Base-by-base conservation (phyloP, 306 rosid genomes). In the Ormosia emarginata region DNA sequence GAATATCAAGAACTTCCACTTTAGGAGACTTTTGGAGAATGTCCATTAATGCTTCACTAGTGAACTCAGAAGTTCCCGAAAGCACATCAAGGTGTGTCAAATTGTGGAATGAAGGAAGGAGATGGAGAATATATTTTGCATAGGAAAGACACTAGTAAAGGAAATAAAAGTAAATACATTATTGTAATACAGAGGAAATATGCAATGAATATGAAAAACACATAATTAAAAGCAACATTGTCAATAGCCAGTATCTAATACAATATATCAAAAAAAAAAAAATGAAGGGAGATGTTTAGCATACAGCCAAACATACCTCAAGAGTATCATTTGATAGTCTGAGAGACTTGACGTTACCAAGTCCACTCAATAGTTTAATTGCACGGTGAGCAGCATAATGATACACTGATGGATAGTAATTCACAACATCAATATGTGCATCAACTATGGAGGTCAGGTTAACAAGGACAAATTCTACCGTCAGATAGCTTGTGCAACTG, bases 11-110 rank as follows among this genome's bases (percentile, higher is more conserved):
- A 69, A 52, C 15, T 61, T 69, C 74, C 8, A 77, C 67, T 14
- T 30, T 59, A 68, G 82, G 86, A 36, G 79, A 58, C 58, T 49
- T 82, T 36, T 55, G 61, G 62, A 77, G 86, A 82, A 82, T 77
- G 62, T 59, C 50, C 73, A 70, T 61, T 50, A 82, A 17, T 7
- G 10, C 32, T 10, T 37, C 49, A 34, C 13, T 40, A 17, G 74
- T 77, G 47, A 1, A 30, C 8, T 69, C 17, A 3, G 0, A 5
- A 9, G 3, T 3, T 55, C 34, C 44, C 9, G 0, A 71, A 46
- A 0, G 3, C 82, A 82, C 67, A 15, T 12, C 12, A 49, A 76
- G 63, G 46, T 29, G 73, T 8, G 57, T 82, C 78, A 68, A 67
- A 68, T 76, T 76, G 62, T 59, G 30, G 77, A 82, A 82, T 2